These are phyloP conservation scores for Anthostomella pinea DNA, from an alignment of 2,329 filamentous ascomycete genomes.

Conservation along the genomic window DNA sequence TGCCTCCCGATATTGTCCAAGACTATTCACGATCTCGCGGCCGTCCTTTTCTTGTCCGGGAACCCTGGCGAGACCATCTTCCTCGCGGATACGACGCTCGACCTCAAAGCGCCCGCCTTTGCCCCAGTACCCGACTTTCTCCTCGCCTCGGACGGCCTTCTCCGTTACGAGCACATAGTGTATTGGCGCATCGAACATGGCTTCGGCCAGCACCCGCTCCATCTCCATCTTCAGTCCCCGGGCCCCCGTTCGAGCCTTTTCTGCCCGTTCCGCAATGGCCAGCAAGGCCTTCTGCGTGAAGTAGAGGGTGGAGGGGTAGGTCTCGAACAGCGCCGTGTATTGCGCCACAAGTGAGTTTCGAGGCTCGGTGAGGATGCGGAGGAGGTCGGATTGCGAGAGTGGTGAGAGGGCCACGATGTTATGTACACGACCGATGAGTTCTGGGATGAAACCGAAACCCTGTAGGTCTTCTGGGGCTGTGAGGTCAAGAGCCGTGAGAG, in stretches of 20 bases:
- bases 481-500: conserved; percentile 64
- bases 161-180: conserved; percentile 74
- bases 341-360: conserved; percentile 84
- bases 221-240: conserved; percentile 77
- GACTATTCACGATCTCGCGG: conserved; percentile 18
- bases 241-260: conserved; percentile 67
- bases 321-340: conserved; percentile 83
- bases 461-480: conserved; percentile 75
- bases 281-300: conserved; percentile 82
- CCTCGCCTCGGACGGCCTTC: conserved; percentile 60
- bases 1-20: conserved; percentile 31
- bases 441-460: conserved; percentile 86
- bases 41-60: conserved; percentile 6
- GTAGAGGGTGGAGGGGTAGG: conserved; percentile 72
- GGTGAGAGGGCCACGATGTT: conserved; percentile 83
- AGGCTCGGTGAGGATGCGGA: conserved; percentile 88
- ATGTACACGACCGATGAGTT: conserved; percentile 92
- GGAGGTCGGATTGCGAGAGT: conserved; percentile 64
- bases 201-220: conserved; percentile 73
- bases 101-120: conserved; percentile 69
- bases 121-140: conserved; percentile 61
- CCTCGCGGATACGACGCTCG: conserved; percentile 64
- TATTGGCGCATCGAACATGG: conserved; percentile 78
- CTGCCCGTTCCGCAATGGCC: conserved; percentile 70
- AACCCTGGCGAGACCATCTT: conserved; percentile 43